Evolutionary conservation across 1,284 basidiomycete species (phyloP).

Genomic region (Polyporus tsugae): DNA sequence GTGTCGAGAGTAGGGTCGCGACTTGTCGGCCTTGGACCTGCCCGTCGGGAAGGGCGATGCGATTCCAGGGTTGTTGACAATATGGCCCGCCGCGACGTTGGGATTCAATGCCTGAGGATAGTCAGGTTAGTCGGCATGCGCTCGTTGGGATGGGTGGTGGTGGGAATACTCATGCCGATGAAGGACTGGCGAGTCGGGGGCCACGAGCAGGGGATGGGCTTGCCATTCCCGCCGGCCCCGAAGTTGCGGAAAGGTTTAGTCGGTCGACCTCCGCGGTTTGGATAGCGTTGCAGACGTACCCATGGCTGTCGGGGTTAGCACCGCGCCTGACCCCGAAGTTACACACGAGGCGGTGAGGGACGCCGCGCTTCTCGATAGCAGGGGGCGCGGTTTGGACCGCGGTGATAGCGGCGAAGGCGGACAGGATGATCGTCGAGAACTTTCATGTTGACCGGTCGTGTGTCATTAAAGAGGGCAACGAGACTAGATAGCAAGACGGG

Average conservation of each 20-base stretch:
- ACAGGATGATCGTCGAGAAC: constrained; percentile 41
- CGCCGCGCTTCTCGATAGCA: constrained; percentile 43
- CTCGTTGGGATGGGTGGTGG: not conserved
- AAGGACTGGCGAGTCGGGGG: constrained; percentile 62
- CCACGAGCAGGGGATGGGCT: constrained; percentile 66
- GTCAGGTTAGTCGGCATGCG: no score
- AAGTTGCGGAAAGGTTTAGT: constrained; percentile 13
- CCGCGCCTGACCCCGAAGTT: constrained; percentile 58
- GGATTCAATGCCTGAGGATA: constrained; percentile 35
- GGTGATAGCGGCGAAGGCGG: constrained; percentile 44
- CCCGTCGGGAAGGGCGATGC: constrained; percentile 40
- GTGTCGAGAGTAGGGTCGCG: constrained; percentile 38
- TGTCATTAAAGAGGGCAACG: constrained; percentile 14
- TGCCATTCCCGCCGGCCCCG: constrained; percentile 52
- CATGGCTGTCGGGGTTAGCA: constrained; percentile 56
- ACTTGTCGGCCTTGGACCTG: constrained; percentile 38
- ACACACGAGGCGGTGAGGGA: constrained; percentile 59
- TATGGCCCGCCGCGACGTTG: constrained; percentile 41
- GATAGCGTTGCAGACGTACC: constrained; percentile 19
- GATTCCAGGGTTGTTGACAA: constrained; percentile 40
- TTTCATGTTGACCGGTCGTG: constrained; percentile 34
- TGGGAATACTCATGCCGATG: constrained; percentile 49
- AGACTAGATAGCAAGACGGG: constrained; percentile 28
- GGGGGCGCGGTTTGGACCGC: constrained; percentile 50
- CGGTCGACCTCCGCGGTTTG: not conserved